Evolutionary conservation across 305 asterid genomes (phyloP).

Genomic region (Fraxinus ornus): DNA sequence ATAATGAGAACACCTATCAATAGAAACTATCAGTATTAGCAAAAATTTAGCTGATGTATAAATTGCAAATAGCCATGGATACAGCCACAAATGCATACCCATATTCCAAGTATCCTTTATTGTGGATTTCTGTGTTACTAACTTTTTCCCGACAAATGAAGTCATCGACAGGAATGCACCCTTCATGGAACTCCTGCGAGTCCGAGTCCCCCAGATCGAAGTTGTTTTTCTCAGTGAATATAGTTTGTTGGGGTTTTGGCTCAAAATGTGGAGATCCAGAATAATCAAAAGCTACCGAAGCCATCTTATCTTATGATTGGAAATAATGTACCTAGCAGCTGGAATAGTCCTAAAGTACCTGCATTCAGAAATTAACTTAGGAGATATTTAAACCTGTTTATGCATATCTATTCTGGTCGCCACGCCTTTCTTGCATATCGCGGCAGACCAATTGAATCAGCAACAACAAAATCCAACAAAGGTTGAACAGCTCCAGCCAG

Average conservation of each 20-base stretch:
- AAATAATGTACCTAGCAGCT: slow-evolving; percentile 44
- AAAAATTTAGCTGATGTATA: background rate
- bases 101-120: slow-evolving; percentile 58
- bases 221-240: slow-evolving; percentile 28
- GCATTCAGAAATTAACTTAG: slow-evolving; percentile 64
- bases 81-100: slow-evolving; percentile 52
- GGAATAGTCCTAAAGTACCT: slow-evolving; percentile 47
- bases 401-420: slow-evolving; percentile 46
- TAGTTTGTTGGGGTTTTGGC: slow-evolving; percentile 28
- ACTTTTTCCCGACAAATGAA: slow-evolving; percentile 21
- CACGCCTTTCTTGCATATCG: slow-evolving; percentile 63
- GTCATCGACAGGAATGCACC: slow-evolving; percentile 24
- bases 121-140: slow-evolving; percentile 36
- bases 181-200: slow-evolving; percentile 30
- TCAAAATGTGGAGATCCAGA: slow-evolving; percentile 31
- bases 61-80: background rate
- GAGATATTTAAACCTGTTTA: slow-evolving; percentile 49
- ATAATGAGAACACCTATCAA: slow-evolving; percentile 72
- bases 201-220: slow-evolving; percentile 24
- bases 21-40: slow-evolving; percentile 18
- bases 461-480: slow-evolving; percentile 66
- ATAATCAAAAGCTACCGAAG: slow-evolving; percentile 44
- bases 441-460: slow-evolving; percentile 62
- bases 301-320: slow-evolving; percentile 42
- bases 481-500: slow-evolving; percentile 62